Conservation (phyloP, 108 stramenopile genomes). For the Skeletonema costatum region DNA sequence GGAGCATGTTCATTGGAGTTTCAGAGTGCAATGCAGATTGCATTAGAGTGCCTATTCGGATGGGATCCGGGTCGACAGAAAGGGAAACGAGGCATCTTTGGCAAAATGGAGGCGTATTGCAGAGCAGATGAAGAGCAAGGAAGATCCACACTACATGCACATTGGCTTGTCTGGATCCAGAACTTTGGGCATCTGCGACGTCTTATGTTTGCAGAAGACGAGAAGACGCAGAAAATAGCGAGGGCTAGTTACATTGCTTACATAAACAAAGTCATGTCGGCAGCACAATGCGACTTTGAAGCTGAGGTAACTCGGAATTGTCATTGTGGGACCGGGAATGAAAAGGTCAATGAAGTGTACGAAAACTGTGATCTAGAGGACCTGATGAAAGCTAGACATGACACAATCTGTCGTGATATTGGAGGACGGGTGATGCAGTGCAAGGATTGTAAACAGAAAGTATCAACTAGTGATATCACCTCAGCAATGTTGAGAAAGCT, state of each 20-base stretch:
- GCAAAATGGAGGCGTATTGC: conserved; percentile 2
- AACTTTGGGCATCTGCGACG: conserved; percentile 4
- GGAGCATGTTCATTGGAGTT: conserved; percentile 26
- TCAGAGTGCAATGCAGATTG: conserved; percentile 27
- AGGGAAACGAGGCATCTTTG: conserved; percentile 15
- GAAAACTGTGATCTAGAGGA: no score
- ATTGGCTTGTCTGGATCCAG: conserved; percentile 20
- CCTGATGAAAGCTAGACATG: conserved; percentile 18
- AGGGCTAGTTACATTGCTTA: background rate
- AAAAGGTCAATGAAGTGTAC: background rate
- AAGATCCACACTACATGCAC: conserved; percentile 13
- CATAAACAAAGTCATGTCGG: conserved; percentile 7
- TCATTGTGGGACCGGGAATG: background rate
- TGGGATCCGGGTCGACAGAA: conserved; percentile 5
- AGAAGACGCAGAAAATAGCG: background rate
- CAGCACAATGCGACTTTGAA: conserved; percentile 4
- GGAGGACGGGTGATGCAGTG: conserved; percentile 7
- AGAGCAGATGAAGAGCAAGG: conserved; percentile 31
- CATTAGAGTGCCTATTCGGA: conserved; percentile 6
- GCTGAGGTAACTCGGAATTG: background rate
- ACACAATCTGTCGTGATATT: background rate
- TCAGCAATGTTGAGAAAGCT: background rate
- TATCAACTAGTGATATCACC: background rate
- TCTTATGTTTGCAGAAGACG: conserved; percentile 3
- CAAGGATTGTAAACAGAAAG: background rate